Base-by-base conservation (phyloP, 129 eudicot species). In the Silybum marianum region DNA sequence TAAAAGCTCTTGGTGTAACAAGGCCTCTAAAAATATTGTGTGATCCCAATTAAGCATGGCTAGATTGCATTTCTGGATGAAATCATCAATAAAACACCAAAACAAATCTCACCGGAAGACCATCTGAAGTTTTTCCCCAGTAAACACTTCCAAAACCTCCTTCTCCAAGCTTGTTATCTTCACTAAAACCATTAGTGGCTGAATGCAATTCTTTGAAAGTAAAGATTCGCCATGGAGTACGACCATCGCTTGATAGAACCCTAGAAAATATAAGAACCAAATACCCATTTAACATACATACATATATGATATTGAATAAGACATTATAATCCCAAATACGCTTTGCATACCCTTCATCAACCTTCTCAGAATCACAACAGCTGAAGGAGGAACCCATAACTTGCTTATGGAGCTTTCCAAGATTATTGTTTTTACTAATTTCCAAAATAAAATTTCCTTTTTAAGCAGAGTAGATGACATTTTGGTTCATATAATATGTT, bases 121-220 rank as follows among this genome's bases (percentile, higher is more conserved):
- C 97, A 83, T 93, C 95, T 0, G 89, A 38, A 0, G 97, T 93
- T 89, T 87, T 90, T 24, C 97, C 97, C 88, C 95, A 86, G 73
- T 90, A 93, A 44, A 93, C 97, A 71, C 97, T 93, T 46, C 97
- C 97, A 81, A 93, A 93, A 36, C 97, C 97, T 38, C 97, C 97
- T 66, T 93, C 97, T 38, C 97, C 97, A 58, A 93, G 95, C 79
- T 90, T 93, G 85, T 89, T 85, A 39, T 93, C 92, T 46, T 90
- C 95, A 40, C 93, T 87, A 73, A 93, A 93, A 30, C 97, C 97
- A 65, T 90, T 90, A 10, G 97, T 93, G 2, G 97, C 95, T 0
- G 83, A 71, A 77, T 90, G 88, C 84, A 93, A 78, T 83, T 93
- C 97, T 81, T 90, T 93, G 89, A 85, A 93, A 39, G 89, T 90